Evolutionary conservation across 208 protist species (phyloP).

Genomic region (Crithidia acanthocephali): DNA sequence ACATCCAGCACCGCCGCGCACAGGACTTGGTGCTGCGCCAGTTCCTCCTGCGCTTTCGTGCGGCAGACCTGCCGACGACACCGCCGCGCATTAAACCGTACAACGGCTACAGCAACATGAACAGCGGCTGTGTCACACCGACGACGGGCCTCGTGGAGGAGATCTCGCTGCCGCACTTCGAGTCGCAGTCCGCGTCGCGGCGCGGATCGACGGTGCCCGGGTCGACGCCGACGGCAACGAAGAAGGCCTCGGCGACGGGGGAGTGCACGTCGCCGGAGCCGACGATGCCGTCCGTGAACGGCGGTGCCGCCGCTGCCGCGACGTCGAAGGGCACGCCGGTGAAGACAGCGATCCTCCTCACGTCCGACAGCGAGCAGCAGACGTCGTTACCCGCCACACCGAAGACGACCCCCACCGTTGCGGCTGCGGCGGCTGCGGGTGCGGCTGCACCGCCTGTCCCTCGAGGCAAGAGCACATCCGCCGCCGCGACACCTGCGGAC

Average conservation of each 20-base stretch:
- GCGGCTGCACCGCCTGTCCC: background rate
- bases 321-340: background rate
- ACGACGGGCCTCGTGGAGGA: background rate
- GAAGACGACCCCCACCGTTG: background rate
- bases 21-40: constrained; percentile 32
- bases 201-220: background rate
- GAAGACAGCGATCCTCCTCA: background rate
- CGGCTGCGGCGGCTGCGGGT: background rate
- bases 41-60: constrained; percentile 20
- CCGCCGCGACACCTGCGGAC: no score
- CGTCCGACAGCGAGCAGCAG: background rate
- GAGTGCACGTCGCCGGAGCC: constrained; percentile 7
- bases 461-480: background rate
- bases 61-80: background rate
- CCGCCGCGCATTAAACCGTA: background rate
- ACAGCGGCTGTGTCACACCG: constrained; percentile 20
- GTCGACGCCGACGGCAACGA: background rate
- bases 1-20: constrained; percentile 35
- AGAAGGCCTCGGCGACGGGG: background rate
- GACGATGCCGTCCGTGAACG: background rate
- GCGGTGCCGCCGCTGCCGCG: no score
- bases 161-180: constrained; percentile 10
- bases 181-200: background rate
- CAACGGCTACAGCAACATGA: background rate
- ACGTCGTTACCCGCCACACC: background rate